A percentile compares a stretch with the other conserved stretches of the same genome.
Conservation (phyloP, 345 rosid genomes). For the Lagerstroemia speciosa region DNA sequence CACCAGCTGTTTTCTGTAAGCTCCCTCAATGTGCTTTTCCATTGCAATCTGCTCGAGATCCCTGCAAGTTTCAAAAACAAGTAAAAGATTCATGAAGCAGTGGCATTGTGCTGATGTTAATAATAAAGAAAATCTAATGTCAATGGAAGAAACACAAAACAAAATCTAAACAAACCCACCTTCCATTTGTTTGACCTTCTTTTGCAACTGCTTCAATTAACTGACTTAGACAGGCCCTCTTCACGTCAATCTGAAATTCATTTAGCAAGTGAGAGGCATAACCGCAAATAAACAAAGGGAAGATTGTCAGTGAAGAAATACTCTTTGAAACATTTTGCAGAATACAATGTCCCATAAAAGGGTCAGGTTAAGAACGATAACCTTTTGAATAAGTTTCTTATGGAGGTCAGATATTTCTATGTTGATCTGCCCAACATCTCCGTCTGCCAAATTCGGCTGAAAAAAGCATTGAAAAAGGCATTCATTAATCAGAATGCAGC, state of each 20-base stretch:
- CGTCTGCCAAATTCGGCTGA: slow-evolving; percentile 57
- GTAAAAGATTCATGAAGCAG: not conserved
- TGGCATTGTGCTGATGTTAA: not conserved
- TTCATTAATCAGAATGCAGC: not conserved
- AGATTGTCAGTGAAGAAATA: not conserved
- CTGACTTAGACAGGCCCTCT: slow-evolving; percentile 25
- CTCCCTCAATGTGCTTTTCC: slow-evolving; percentile 47
- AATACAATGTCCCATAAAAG: not conserved
- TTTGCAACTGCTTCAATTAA: slow-evolving; percentile 25
- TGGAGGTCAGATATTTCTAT: slow-evolving; percentile 35
- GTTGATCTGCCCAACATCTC: slow-evolving; percentile 35
- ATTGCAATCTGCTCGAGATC: slow-evolving; percentile 43
- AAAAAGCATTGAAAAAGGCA: slow-evolving; percentile 8
- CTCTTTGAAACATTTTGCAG: not conserved
- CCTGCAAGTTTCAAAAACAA: slow-evolving; percentile 20
- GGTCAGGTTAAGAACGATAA: slow-evolving; percentile 8
- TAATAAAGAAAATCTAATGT: not conserved
- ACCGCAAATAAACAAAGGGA: not conserved
- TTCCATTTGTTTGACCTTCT: slow-evolving; percentile 20
- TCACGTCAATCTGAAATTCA: slow-evolving; percentile 27
- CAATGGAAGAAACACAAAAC: not conserved
- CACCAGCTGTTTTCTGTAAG: slow-evolving; percentile 46
- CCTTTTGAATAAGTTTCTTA: slow-evolving; percentile 32
- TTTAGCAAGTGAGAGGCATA: slow-evolving; percentile 1
- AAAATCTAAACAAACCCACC: slow-evolving; percentile 19